Conservation (phyloP, 768 basidiomycete species). For the Suillus variegatus region DNA sequence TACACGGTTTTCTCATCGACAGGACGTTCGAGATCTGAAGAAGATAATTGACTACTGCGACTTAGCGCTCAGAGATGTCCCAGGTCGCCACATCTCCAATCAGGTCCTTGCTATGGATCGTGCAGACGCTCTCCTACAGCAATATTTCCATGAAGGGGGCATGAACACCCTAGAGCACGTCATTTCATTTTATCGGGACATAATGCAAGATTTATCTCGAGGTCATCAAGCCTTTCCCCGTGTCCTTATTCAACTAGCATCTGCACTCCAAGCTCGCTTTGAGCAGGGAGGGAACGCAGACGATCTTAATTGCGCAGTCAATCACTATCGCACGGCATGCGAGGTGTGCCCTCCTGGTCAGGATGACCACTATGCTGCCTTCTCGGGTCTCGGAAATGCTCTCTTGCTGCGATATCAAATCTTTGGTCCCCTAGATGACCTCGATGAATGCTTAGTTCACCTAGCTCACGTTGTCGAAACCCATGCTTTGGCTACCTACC, state of each 20-base stretch:
- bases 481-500: slow-evolving; percentile 8
- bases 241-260: slow-evolving; percentile 16
- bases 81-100: neutral
- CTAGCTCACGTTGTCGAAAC: slow-evolving; percentile 21
- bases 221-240: slow-evolving; percentile 15
- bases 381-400: slow-evolving; percentile 19
- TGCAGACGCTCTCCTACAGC: slow-evolving; percentile 18
- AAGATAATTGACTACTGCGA: slow-evolving; percentile 24
- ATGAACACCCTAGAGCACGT: slow-evolving; percentile 10
- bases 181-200: slow-evolving; percentile 17
- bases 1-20: slow-evolving; percentile 8
- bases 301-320: slow-evolving; percentile 29
- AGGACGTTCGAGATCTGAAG: slow-evolving; percentile 19
- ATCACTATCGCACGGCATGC: slow-evolving; percentile 14
- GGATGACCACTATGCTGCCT: slow-evolving; percentile 9
- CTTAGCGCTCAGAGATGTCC: slow-evolving; percentile 13
- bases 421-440: slow-evolving; percentile 8
- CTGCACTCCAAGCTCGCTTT: slow-evolving; percentile 23
- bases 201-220: slow-evolving; percentile 13
- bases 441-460: slow-evolving; percentile 27
- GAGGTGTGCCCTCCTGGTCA: slow-evolving; percentile 12
- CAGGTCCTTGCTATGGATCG: slow-evolving; percentile 12
- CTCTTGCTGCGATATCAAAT: slow-evolving; percentile 17
- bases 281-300: neutral
- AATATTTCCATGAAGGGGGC: slow-evolving; percentile 13